These are phyloP conservation scores for Cicer judaicum DNA, from an alignment of 306 rosid species.

Conservation along the genomic window DNA sequence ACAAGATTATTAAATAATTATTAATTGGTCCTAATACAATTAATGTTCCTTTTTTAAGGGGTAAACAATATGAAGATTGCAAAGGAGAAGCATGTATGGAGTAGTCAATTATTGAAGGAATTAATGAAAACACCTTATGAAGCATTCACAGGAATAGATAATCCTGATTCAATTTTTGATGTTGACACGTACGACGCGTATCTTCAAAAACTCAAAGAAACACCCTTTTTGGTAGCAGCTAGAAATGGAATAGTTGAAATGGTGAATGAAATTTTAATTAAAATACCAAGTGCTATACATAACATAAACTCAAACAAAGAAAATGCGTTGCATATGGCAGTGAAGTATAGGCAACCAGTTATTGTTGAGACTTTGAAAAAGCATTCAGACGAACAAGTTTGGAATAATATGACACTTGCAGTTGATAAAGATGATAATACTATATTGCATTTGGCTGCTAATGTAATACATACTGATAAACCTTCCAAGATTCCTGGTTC, in stretches of 20 bases:
- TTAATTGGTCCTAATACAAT: no score
- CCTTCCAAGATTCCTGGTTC: no score
- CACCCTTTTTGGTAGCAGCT: slow-evolving; percentile 46
- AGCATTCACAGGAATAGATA: background rate
- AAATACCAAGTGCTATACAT: slow-evolving; percentile 42
- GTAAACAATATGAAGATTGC: slow-evolving; percentile 11
- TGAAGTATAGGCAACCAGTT: slow-evolving; percentile 32
- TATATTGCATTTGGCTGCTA: slow-evolving; percentile 30
- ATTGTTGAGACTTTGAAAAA: slow-evolving; percentile 25
- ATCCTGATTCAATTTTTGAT: background rate
- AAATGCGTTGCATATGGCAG: slow-evolving; percentile 45
- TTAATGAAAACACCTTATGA: slow-evolving; percentile 34
- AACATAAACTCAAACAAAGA: slow-evolving; percentile 35
- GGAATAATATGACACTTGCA: slow-evolving; percentile 31
- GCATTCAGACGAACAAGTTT: background rate
- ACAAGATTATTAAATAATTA: no score
- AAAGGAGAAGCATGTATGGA: slow-evolving; percentile 52
- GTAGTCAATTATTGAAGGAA: slow-evolving; percentile 55
- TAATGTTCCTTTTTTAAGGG: no score
- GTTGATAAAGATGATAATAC: slow-evolving; percentile 30
- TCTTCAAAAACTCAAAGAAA: background rate
- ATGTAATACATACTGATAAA: no score
- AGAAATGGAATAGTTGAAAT: slow-evolving; percentile 47
- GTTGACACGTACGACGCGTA: background rate
- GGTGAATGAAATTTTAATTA: background rate